phyloP scores from a whole-genome alignment of 2,329 filamentous ascomycete genomes.

The Magnaporthiopsis poae region DNA sequence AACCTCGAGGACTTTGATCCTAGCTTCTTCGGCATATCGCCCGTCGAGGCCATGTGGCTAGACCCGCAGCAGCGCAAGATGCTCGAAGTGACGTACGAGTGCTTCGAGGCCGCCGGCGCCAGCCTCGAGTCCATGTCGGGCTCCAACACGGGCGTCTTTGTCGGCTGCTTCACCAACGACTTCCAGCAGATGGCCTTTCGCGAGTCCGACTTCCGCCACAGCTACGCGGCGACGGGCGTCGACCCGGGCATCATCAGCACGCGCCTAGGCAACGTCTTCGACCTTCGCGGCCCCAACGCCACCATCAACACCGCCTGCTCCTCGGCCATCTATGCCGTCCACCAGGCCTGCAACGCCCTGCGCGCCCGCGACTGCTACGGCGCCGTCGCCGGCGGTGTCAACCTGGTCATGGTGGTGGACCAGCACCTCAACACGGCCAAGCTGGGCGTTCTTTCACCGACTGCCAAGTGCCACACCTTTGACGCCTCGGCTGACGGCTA shows the following conservation, averaged over 20 bases:
- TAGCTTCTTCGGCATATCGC: constrained; percentile 11
- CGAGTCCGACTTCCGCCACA: not conserved
- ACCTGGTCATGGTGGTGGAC: constrained; percentile 9
- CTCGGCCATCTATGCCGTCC: constrained; percentile 43
- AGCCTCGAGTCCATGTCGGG: not conserved
- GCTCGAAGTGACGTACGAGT: not conserved
- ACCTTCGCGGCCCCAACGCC: not conserved
- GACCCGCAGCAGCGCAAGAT: constrained; percentile 3
- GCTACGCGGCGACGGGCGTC: not conserved
- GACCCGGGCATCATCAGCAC: constrained; percentile 19
- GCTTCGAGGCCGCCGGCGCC: constrained; percentile 1
- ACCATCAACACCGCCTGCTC: constrained; percentile 3
- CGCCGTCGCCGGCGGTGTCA: not conserved
- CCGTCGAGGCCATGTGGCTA: not conserved
- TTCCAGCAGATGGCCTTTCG: not conserved
- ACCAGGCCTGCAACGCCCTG: constrained; percentile 41
- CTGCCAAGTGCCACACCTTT: constrained; percentile 21
- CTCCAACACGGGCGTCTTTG: not conserved
- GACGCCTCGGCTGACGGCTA: constrained; percentile 37
- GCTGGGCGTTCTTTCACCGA: constrained; percentile 24
- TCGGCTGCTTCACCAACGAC: constrained; percentile 3
- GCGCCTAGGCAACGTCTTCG: not conserved
- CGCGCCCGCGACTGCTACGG: not conserved
- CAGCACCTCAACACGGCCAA: not conserved
- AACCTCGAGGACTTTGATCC: constrained; percentile 39